Conservation (phyloP, 345 rosid genomes). For the Durio zibethinus region DNA sequence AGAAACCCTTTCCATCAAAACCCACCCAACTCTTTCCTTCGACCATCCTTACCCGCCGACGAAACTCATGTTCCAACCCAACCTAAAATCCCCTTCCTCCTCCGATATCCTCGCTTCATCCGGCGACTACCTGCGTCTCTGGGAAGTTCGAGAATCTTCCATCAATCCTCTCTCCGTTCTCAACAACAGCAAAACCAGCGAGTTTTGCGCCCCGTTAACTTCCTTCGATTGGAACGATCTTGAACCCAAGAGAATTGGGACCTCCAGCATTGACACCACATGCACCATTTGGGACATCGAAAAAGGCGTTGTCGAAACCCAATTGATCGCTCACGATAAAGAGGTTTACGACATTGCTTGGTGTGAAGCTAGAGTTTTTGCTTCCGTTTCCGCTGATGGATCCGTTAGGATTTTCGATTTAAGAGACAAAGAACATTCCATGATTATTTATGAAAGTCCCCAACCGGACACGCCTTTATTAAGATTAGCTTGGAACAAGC, state of each 20-base stretch:
- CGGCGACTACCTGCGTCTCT: constrained; percentile 74
- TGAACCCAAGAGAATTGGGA: constrained; percentile 85
- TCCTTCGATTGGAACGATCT: constrained; percentile 96
- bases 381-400: constrained; percentile 84
- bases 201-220: constrained; percentile 82
- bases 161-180: constrained; percentile 52
- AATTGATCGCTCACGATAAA: constrained; percentile 79
- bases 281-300: constrained; percentile 97
- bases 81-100: constrained; percentile 19
- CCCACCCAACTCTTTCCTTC: constrained; percentile 51
- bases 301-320: constrained; percentile 73
- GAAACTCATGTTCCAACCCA: constrained; percentile 72
- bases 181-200: constrained; percentile 70
- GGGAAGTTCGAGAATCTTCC: constrained; percentile 60
- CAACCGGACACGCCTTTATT: constrained; percentile 73
- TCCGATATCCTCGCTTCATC: constrained; percentile 67
- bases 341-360: constrained; percentile 83
- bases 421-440: constrained; percentile 79
- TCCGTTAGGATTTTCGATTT: constrained; percentile 74
- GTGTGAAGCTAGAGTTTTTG: constrained; percentile 80
- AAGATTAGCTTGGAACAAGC: constrained; percentile 82
- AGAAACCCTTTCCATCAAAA: constrained; percentile 53
- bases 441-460: constrained; percentile 74
- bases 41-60: constrained; percentile 84
- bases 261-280: constrained; percentile 87